Evolutionary conservation across 352 stramenopile species (phyloP).

Genomic region (Chloridella minuta): DNA sequence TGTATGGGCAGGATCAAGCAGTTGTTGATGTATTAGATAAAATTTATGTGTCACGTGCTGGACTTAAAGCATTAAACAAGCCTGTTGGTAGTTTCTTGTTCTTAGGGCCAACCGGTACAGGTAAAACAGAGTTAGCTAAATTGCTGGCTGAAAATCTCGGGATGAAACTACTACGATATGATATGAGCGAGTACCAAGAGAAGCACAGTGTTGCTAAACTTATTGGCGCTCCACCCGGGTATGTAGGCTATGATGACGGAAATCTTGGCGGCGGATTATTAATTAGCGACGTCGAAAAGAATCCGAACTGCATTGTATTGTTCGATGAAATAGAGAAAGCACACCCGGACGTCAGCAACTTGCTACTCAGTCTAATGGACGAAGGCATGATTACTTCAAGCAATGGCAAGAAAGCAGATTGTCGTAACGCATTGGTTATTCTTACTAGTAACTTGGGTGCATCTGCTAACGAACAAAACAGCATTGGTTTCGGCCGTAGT

Average conservation of each 20-base stretch:
- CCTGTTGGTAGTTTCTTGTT: slow-evolving; percentile 73
- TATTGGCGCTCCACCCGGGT: slow-evolving; percentile 66
- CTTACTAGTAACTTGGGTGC: slow-evolving; percentile 37
- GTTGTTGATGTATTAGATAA: too few relatives aligned
- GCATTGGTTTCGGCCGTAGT: too few relatives aligned
- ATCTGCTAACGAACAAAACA: too few relatives aligned
- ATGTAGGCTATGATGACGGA: slow-evolving; percentile 74
- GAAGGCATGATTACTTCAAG: slow-evolving; percentile 81
- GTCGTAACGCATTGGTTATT: slow-evolving; percentile 79
- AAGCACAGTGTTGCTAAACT: slow-evolving; percentile 57
- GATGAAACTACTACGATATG: slow-evolving; percentile 64
- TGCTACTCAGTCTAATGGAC: slow-evolving; percentile 68
- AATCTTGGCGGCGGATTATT: slow-evolving; percentile 25
- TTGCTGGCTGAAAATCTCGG: slow-evolving; percentile 59
- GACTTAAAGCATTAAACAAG: too few relatives aligned
- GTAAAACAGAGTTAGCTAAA: slow-evolving; percentile 72
- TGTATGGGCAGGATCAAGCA: too few relatives aligned
- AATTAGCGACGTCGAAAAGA: too few relatives aligned
- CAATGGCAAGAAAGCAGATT: slow-evolving; percentile 66
- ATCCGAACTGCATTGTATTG: slow-evolving; percentile 26
- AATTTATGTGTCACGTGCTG: too few relatives aligned
- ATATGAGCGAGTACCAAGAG: slow-evolving; percentile 94
- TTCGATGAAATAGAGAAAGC: slow-evolving; percentile 95
- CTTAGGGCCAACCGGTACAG: slow-evolving; percentile 61
- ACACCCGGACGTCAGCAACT: slow-evolving; percentile 65